Conservation (phyloP, 768 basidiomycete species). For the Symmetrospora coprosmae region DNA sequence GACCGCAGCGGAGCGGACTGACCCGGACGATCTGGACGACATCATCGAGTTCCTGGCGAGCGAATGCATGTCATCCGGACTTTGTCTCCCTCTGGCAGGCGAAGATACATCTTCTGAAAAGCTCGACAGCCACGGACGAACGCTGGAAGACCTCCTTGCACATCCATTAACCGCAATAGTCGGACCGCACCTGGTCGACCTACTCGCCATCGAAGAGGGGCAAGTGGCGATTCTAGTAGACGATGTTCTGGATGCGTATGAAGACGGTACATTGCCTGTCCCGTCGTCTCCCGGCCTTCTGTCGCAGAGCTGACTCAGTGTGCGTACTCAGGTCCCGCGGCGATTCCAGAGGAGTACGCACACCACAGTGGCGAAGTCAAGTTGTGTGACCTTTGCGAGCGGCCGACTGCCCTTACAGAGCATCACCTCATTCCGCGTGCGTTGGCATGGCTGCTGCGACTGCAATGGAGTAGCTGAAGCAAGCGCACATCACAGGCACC, state of each 20-base stretch:
- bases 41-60: not conserved
- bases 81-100: not conserved
- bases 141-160: conserved; percentile 4
- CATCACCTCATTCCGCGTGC: conserved; percentile 18
- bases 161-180: not conserved
- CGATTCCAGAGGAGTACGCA: too few species aligned
- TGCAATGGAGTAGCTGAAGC: too few species aligned
- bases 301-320: too few species aligned
- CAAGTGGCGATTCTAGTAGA: not conserved
- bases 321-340: too few species aligned
- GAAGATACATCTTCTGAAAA: too few species aligned
- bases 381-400: conserved; percentile 13
- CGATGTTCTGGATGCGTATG: not conserved
- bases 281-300: too few species aligned
- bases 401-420: not conserved
- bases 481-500: too few species aligned
- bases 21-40: not conserved
- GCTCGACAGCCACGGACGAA: not conserved
- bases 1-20: not conserved
- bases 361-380: too few species aligned
- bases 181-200: not conserved
- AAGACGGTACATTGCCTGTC: too few species aligned
- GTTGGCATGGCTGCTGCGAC: too few species aligned
- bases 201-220: not conserved
- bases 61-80: not conserved